Evolutionary conservation across 2,329 filamentous ascomycete genomes (phyloP).

Genomic region (Paracorniculantispora psalliotae): DNA sequence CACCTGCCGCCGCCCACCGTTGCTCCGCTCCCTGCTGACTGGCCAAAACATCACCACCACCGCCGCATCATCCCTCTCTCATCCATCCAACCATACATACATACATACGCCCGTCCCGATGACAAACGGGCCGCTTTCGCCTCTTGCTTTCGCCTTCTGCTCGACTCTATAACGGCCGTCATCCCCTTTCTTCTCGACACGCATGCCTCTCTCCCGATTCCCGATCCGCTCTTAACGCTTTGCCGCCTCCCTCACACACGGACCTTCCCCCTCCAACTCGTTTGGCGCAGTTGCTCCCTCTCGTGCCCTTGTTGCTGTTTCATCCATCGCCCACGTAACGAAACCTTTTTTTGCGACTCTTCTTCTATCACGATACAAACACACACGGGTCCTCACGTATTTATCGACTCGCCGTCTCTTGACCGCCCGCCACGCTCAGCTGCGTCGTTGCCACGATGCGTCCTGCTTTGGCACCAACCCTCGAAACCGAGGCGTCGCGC

Average conservation of each 20-base stretch:
- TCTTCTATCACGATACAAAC: neutral
- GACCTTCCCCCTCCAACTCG: neutral
- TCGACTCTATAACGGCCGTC: neutral
- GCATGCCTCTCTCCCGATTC: neutral
- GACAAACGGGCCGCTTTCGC: neutral
- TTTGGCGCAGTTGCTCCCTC: neutral
- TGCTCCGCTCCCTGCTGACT: constrained; percentile 11
- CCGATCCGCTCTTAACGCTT: neutral
- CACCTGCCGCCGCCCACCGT: neutral
- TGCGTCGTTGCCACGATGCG: constrained; percentile 13
- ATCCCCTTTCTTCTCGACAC: neutral
- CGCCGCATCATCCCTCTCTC: neutral
- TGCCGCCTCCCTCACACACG: neutral
- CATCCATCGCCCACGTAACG: neutral
- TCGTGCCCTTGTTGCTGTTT: constrained; percentile 5
- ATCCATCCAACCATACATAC: neutral
- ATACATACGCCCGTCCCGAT: neutral
- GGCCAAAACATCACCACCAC: constrained; percentile 9
- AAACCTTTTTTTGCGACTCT: neutral
- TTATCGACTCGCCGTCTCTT: neutral
- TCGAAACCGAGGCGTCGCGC: constrained; percentile 18
- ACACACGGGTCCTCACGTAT: neutral
- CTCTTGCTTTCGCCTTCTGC: neutral
- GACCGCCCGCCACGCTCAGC: neutral
- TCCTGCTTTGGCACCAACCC: constrained; percentile 15